Evolutionary conservation across 2,329 filamentous ascomycete species (phyloP), one percentile per base, ranked within the genome.

Genomic region (Fusarium cyanostomum): DNA sequence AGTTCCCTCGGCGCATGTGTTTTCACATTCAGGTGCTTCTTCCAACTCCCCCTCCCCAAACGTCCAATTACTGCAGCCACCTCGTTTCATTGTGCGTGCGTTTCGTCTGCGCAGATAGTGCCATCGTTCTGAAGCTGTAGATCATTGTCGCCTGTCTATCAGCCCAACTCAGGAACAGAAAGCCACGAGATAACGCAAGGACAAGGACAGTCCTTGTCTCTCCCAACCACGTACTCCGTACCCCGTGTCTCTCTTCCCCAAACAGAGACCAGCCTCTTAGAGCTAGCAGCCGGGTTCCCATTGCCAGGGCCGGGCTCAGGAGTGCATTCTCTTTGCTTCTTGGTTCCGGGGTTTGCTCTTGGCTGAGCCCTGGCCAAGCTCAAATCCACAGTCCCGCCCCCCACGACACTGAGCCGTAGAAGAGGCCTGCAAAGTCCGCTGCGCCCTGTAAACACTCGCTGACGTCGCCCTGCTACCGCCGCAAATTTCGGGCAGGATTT

Each of bases 351-450:
- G 16, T 30, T 44, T 43, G 43, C n/a, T 39, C 34, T n/a, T 15
- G 13, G 28, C 48, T 55, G 37, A 57, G 12, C 26, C 24, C 33
- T 50, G 35, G 13, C 53, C 44, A 64, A 10, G 31, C 56, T 49
- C 38, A 21, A 35, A 24, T 26, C 54, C 54, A 39, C 53, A 34
- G 18, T 24, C 9, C 45, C 27, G 28, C 44, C 42, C 46, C 62
- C 61, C 61, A 64, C 62, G 46, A 57, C 16, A 52, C 38, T 35
- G 46, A 65, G 52, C 56, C 28, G 27, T 62, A 57, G 49, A 43
- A 38, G 18, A 43, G 28, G 31, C 45, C 50, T 61, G 50, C 42
- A 8, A 34, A 51, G 37, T 33, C 12, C 48, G 59, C 38, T 39
- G 42, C 24, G 26, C 30, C 43, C 46, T 64, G 62, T 58, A 27